phyloP scores from a whole-genome alignment of 73 alveolate species.

The Blepharisma stoltei region DNA sequence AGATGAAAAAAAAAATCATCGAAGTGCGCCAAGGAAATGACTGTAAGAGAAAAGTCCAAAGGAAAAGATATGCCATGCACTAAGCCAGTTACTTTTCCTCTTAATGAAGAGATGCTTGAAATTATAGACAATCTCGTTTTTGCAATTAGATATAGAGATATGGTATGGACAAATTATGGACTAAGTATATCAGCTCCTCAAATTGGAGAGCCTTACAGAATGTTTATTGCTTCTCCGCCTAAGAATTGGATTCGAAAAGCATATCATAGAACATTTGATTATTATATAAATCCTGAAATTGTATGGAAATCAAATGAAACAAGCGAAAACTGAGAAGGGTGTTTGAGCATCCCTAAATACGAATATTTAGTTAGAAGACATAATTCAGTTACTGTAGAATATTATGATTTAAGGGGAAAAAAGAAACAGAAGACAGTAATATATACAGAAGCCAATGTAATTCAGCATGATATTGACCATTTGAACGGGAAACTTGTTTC shows the following conservation, averaged over 20 bases:
- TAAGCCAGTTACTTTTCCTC: too few species aligned
- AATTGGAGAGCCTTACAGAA: slow-evolving; percentile 9
- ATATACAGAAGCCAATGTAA: not conserved
- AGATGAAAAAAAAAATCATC: too few species aligned
- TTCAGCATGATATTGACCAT: slow-evolving; percentile 45
- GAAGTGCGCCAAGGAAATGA: too few species aligned
- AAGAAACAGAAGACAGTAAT: not conserved
- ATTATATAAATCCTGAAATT: slow-evolving; percentile 38
- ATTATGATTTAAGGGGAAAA: slow-evolving; percentile 8
- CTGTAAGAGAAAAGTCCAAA: too few species aligned
- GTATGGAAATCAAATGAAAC: slow-evolving; percentile 24
- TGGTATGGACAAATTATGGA: slow-evolving; percentile 1
- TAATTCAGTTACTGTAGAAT: not conserved
- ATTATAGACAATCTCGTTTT: not conserved
- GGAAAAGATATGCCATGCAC: too few species aligned
- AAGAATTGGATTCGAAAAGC: not conserved
- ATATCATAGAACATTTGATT: slow-evolving; percentile 26
- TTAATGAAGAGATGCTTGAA: not conserved
- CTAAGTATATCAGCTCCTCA: slow-evolving; percentile 2
- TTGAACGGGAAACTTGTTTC: slow-evolving; percentile 17
- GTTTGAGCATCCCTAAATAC: slow-evolving; percentile 34
- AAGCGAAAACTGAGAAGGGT: slow-evolving; percentile 14
- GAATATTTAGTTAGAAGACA: slow-evolving; percentile 28
- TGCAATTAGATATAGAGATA: slow-evolving; percentile 4
- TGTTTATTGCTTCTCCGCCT: not conserved